Evolutionary conservation across 306 rosid species (phyloP).

Genomic region (Prunus mira): DNA sequence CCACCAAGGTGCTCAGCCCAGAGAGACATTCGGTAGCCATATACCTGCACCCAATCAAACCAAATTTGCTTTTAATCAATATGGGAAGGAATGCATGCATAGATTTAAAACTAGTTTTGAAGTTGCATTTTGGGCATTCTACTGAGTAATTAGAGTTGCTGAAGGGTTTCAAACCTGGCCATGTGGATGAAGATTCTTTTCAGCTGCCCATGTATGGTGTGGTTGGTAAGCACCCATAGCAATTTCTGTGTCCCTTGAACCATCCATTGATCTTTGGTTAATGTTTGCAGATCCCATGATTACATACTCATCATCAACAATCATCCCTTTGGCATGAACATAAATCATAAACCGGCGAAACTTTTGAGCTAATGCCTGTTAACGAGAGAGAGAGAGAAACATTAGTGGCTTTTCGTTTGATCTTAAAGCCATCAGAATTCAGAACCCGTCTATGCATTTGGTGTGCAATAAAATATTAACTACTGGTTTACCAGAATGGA

Average conservation of each 20-base stretch:
- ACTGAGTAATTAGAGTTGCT: background rate
- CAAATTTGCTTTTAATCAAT: background rate
- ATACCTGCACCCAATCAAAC: slow-evolving; percentile 40
- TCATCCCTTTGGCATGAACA: slow-evolving; percentile 76
- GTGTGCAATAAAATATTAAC: background rate
- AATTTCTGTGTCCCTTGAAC: slow-evolving; percentile 78
- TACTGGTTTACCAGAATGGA: background rate
- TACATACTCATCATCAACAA: slow-evolving; percentile 62
- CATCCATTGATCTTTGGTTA: slow-evolving; percentile 77
- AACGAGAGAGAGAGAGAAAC: background rate
- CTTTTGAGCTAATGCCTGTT: slow-evolving; percentile 47
- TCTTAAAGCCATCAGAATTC: background rate
- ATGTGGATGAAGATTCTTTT: slow-evolving; percentile 48
- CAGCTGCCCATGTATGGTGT: slow-evolving; percentile 43
- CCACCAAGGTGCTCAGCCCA: slow-evolving; percentile 64
- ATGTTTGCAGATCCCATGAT: slow-evolving; percentile 76
- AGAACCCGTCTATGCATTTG: background rate
- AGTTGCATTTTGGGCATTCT: background rate
- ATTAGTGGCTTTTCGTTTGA: background rate
- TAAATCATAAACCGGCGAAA: slow-evolving; percentile 65
- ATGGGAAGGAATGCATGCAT: background rate
- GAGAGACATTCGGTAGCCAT: slow-evolving; percentile 66
- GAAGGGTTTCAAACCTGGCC: slow-evolving; percentile 53
- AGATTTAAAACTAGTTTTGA: background rate
- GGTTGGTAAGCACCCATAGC: slow-evolving; percentile 84